Percentiles rank a stretch among this genome's conserved stretches.
phyloP scores from a whole-genome alignment of 164 flowering plant genomes.

The Taxillus chinensis region DNA sequence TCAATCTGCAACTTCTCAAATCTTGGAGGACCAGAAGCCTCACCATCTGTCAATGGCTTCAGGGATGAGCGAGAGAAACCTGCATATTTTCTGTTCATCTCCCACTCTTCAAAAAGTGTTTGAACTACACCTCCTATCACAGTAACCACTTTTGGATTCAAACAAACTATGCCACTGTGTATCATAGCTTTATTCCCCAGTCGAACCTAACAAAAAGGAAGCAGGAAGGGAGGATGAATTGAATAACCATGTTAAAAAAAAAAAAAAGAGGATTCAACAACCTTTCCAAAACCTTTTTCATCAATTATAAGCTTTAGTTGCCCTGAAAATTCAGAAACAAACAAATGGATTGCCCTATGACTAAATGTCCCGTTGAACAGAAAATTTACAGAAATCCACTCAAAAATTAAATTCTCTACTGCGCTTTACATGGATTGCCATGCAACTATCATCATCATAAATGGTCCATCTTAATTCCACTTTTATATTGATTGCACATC shows the following conservation, averaged over 20 bases:
- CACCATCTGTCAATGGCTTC: slow-evolving; percentile 30
- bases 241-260: not conserved
- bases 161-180: slow-evolving; percentile 57
- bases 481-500: too few relatives aligned
- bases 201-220: slow-evolving; percentile 40
- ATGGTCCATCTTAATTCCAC: too few relatives aligned
- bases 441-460: too few relatives aligned
- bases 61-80: slow-evolving; percentile 55
- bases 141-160: slow-evolving; percentile 44
- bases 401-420: not conserved
- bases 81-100: slow-evolving; percentile 71
- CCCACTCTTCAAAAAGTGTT: slow-evolving; percentile 86
- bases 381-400: not conserved
- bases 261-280: not conserved
- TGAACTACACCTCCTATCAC: slow-evolving; percentile 76
- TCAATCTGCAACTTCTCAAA: slow-evolving; percentile 75
- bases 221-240: not conserved
- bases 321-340: not conserved
- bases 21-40: slow-evolving; percentile 61
- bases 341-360: not conserved
- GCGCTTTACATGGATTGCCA: too few relatives aligned
- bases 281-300: not conserved
- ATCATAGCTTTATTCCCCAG: slow-evolving; percentile 52
- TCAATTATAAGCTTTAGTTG: not conserved
- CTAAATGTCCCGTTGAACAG: not conserved